A percentile compares a stretch with the other conserved stretches of the same genome.
phyloP scores from a whole-genome alignment of 495 filamentous ascomycete species.

The Penicillium antarcticum region DNA sequence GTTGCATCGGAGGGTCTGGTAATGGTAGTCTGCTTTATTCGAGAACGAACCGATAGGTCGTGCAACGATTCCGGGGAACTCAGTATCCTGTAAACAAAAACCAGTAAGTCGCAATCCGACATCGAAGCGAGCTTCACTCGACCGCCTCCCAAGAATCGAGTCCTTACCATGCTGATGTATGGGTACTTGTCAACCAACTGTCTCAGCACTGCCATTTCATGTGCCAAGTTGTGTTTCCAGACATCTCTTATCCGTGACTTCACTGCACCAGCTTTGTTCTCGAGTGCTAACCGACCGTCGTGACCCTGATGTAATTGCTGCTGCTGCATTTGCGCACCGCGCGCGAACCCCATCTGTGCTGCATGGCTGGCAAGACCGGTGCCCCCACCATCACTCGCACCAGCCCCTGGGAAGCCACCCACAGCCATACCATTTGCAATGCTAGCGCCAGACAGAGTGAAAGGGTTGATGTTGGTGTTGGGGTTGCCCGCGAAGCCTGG shows the following conservation, averaged over 20 bases:
- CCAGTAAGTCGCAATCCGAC: neutral
- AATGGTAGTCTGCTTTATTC: constrained; percentile 95
- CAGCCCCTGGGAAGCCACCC: constrained; percentile 52
- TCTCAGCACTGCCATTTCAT: constrained; percentile 80
- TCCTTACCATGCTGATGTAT: constrained; percentile 90
- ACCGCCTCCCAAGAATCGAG: neutral
- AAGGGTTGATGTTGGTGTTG: constrained; percentile 66
- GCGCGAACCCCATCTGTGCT: constrained; percentile 79
- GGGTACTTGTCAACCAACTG: constrained; percentile 83
- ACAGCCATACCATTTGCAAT: constrained; percentile 52
- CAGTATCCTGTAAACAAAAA: constrained; percentile 72
- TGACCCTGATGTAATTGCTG: constrained; percentile 55
- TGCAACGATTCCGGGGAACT: constrained; percentile 94
- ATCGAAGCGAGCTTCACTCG: neutral
- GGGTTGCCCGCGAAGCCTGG: constrained; percentile 60
- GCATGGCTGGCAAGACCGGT: constrained; percentile 87
- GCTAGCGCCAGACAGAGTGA: constrained; percentile 52
- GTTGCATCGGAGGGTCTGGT: constrained; percentile 95
- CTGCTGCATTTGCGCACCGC: constrained; percentile 70
- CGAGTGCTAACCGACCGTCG: constrained; percentile 43
- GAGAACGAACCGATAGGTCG: constrained; percentile 91
- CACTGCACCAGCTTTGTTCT: constrained; percentile 41
- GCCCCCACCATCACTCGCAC: constrained; percentile 62
- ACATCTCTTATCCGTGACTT: constrained; percentile 88
- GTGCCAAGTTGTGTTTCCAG: constrained; percentile 85